Evolutionary conservation across 768 basidiomycete species (phyloP).

Genomic region (Mycena rebaudengoi): DNA sequence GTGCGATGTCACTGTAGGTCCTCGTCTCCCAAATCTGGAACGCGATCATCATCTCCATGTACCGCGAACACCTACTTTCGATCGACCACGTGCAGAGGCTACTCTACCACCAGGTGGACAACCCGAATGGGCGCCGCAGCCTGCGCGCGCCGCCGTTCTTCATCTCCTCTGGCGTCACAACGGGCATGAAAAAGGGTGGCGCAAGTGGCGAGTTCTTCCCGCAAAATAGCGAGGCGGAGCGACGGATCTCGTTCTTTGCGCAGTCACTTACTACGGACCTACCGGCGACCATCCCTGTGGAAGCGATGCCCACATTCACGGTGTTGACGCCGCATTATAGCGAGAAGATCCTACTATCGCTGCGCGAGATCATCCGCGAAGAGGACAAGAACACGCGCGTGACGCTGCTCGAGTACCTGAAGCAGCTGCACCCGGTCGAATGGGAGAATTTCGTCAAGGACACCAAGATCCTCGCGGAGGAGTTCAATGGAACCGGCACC

Average conservation of each 20-base stretch:
- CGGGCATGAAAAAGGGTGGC: constrained; percentile 87
- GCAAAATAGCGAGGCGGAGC: constrained; percentile 94
- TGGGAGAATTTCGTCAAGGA: constrained; percentile 99
- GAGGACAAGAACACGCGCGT: constrained; percentile 98
- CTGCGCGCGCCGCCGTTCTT: constrained; percentile 98
- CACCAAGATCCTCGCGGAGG: constrained; percentile 98
- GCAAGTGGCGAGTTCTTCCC: constrained; percentile 95
- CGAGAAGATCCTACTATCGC: constrained; percentile 94
- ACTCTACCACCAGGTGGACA: constrained; percentile 95
- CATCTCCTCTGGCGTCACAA: no score
- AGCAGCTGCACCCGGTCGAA: constrained; percentile 97
- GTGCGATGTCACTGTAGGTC: constrained; percentile 61
- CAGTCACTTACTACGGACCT: constrained; percentile 95
- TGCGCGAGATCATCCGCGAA: constrained; percentile 98
- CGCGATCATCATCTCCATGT: constrained; percentile 99
- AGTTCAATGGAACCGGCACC: constrained; percentile 82
- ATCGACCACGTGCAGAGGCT: constrained; percentile 99
- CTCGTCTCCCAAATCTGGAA: constrained; percentile 99
- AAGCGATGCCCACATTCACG: constrained; percentile 99
- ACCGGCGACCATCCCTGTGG: constrained; percentile 94
- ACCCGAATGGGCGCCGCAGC: constrained; percentile 63
- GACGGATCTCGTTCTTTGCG: constrained; percentile 98
- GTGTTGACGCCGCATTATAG: constrained; percentile 98
- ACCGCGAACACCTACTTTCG: constrained; percentile 96
- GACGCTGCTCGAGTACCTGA: constrained; percentile 96